A percentile compares a stretch with the other conserved stretches of the same genome.
phyloP scores from a whole-genome alignment of 2,329 filamentous ascomycete species.

The Intubia oerlemansii region DNA sequence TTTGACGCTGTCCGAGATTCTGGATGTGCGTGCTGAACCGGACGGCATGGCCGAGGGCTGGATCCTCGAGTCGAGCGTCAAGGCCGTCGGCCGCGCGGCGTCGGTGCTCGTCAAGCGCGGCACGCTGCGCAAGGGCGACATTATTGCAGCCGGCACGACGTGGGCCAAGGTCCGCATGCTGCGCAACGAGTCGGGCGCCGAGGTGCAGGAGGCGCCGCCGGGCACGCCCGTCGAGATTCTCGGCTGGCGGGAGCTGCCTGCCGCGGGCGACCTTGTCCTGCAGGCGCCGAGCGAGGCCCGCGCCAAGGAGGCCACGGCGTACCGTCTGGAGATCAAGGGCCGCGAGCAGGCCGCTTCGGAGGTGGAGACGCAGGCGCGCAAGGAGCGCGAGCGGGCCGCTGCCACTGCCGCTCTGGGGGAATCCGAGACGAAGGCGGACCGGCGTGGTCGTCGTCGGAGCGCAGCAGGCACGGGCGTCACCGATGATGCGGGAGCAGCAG shows the following conservation, averaged over 20 bases:
- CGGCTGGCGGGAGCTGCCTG: slow-evolving; percentile 72
- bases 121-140: slow-evolving; percentile 59
- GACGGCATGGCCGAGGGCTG: slow-evolving; percentile 73
- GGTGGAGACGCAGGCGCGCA: slow-evolving; percentile 51
- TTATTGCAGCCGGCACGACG: slow-evolving; percentile 70
- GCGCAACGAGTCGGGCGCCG: slow-evolving; percentile 61
- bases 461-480: no score
- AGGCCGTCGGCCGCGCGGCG: slow-evolving; percentile 63
- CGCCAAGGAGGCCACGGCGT: slow-evolving; percentile 58
- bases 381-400: slow-evolving; percentile 34
- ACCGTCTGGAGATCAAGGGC: slow-evolving; percentile 51
- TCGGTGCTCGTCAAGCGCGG: slow-evolving; percentile 79
- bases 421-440: slow-evolving; percentile 13
- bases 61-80: slow-evolving; percentile 81
- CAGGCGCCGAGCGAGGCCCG: slow-evolving; percentile 61
- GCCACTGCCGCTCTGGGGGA: slow-evolving; percentile 13
- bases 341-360: slow-evolving; percentile 57
- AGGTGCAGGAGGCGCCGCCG: slow-evolving; percentile 54
- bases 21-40: slow-evolving; percentile 67
- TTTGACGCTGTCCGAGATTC: slow-evolving; percentile 64
- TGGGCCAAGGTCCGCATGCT: slow-evolving; percentile 75
- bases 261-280: slow-evolving; percentile 70
- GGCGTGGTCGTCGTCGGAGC: slow-evolving; percentile 11
- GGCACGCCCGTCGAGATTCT: slow-evolving; percentile 83
- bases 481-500: no score